Percentiles rank a stretch among this genome's conserved stretches.
Conservation (phyloP, 2,329 filamentous ascomycete genomes). For the Chrysoporthe austroafricana region DNA sequence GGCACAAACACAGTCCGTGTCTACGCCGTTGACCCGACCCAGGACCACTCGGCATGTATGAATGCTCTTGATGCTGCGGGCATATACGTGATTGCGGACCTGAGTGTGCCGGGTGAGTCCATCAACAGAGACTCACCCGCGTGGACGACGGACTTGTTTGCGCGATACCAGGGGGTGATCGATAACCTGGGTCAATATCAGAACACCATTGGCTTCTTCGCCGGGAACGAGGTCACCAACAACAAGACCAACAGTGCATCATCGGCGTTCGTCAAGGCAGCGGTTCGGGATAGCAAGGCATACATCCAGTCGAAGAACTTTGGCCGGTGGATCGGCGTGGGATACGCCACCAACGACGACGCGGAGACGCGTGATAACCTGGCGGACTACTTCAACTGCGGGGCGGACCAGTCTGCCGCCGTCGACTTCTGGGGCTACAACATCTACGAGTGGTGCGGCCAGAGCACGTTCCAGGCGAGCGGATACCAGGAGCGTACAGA, state of each 20-base stretch:
- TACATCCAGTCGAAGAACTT: slow-evolving; percentile 78
- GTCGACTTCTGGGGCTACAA: slow-evolving; percentile 99
- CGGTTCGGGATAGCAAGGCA: slow-evolving; percentile 91
- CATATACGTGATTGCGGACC: slow-evolving; percentile 94
- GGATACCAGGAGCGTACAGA: slow-evolving; percentile 81
- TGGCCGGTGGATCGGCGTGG: slow-evolving; percentile 81
- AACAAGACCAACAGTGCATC: slow-evolving; percentile 84
- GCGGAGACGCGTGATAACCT: slow-evolving; percentile 78
- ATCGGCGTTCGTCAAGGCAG: slow-evolving; percentile 94
- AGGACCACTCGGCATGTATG: slow-evolving; percentile 86
- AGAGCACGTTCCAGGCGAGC: slow-evolving; percentile 75
- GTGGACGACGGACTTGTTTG: slow-evolving; percentile 80
- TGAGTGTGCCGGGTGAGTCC: slow-evolving; percentile 78
- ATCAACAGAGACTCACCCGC: slow-evolving; percentile 82
- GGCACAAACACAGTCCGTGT: slow-evolving; percentile 92
- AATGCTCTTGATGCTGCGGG: slow-evolving; percentile 76
- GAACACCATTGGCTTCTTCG: slow-evolving; percentile 97
- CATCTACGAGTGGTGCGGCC: slow-evolving; percentile 98
- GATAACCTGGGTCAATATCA: slow-evolving; percentile 80
- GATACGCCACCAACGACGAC: slow-evolving; percentile 96
- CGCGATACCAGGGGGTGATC: slow-evolving; percentile 81
- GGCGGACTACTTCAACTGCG: slow-evolving; percentile 94
- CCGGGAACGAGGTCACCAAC: slow-evolving; percentile 96
- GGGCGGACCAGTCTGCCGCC: slow-evolving; percentile 53
- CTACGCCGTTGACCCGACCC: slow-evolving; percentile 83